A percentile compares a stretch with the other conserved stretches of the same genome.
Conservation (phyloP, 768 basidiomycete species). For the Kwoniella pini region DNA sequence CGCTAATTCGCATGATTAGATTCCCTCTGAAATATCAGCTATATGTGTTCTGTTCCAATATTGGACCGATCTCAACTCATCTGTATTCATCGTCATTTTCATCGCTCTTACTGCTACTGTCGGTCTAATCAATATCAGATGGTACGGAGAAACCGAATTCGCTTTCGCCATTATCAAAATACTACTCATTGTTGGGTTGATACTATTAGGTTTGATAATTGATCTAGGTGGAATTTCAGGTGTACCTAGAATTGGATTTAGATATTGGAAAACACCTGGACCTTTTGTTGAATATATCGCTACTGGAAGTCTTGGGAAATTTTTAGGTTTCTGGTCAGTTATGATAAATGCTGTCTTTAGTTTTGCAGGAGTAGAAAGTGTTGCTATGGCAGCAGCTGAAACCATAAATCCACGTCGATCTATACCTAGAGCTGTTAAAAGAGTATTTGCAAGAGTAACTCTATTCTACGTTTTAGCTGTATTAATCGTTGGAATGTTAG, state of each 20-base stretch:
- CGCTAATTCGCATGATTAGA: background rate
- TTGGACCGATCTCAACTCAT: conserved; percentile 23
- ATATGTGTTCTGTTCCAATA: conserved; percentile 17
- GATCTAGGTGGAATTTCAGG: conserved; percentile 64
- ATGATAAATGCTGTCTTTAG: conserved; percentile 40
- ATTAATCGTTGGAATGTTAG: conserved; percentile 69
- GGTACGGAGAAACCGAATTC: conserved; percentile 47
- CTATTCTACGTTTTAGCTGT: conserved; percentile 78
- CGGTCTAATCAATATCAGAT: conserved; percentile 44
- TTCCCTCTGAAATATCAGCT: background rate
- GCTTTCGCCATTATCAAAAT: conserved; percentile 50
- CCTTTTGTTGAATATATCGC: conserved; percentile 38
- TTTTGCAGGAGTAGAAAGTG: conserved; percentile 39
- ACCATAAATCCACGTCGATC: conserved; percentile 43
- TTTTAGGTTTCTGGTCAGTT: conserved; percentile 37
- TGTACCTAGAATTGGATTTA: conserved; percentile 61
- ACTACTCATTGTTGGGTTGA: conserved; percentile 52
- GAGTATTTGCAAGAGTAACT: conserved; percentile 62
- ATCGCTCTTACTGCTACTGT: conserved; percentile 24
- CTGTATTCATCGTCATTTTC: conserved; percentile 42
- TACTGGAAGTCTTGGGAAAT: conserved; percentile 31
- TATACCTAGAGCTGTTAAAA: conserved; percentile 48
- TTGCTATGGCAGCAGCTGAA: conserved; percentile 44
- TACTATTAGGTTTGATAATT: conserved; percentile 54
- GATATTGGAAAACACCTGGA: conserved; percentile 49